These are phyloP conservation scores for Pseudogymnoascus sp. DNA, from an alignment of 2,329 filamentous ascomycete species.

Conservation along the genomic window DNA sequence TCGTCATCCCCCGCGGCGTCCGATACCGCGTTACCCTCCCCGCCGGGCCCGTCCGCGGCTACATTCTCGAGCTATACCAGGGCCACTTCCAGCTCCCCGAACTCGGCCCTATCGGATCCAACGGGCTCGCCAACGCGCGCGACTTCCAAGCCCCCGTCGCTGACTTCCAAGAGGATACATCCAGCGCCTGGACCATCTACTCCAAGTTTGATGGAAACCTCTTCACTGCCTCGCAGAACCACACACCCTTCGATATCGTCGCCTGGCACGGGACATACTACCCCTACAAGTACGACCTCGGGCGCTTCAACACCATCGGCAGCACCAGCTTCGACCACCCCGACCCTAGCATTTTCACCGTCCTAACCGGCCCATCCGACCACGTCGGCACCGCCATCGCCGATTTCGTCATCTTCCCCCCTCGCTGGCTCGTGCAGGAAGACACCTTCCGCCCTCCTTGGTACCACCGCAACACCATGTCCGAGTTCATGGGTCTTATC, in stretches of 20 bases:
- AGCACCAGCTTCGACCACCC: conserved; percentile 68
- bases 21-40: conserved; percentile 63
- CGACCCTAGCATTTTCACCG: conserved; percentile 69
- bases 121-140: conserved; percentile 63
- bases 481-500: conserved; percentile 58
- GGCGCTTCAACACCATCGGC: conserved; percentile 66
- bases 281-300: conserved; percentile 74
- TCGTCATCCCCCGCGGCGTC: conserved; percentile 65
- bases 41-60: conserved; percentile 55
- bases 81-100: conserved; percentile 65
- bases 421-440: conserved; percentile 53
- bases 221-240: conserved; percentile 55
- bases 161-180: conserved; percentile 52
- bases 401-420: conserved; percentile 58
- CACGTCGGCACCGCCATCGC: conserved; percentile 49
- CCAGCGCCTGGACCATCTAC: conserved; percentile 41
- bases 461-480: conserved; percentile 58
- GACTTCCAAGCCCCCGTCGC: conserved; percentile 71
- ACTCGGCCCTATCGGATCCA: conserved; percentile 64
- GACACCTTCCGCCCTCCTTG: conserved; percentile 52
- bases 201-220: conserved; percentile 60
- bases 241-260: conserved; percentile 71
- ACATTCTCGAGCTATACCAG: conserved; percentile 67
- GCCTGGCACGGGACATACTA: conserved; percentile 76
- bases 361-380: conserved; percentile 49